Evolutionary conservation across 2,329 filamentous ascomycete species (phyloP), one percentile per base, ranked within the genome.

Genomic region (Fusarium nurragi): DNA sequence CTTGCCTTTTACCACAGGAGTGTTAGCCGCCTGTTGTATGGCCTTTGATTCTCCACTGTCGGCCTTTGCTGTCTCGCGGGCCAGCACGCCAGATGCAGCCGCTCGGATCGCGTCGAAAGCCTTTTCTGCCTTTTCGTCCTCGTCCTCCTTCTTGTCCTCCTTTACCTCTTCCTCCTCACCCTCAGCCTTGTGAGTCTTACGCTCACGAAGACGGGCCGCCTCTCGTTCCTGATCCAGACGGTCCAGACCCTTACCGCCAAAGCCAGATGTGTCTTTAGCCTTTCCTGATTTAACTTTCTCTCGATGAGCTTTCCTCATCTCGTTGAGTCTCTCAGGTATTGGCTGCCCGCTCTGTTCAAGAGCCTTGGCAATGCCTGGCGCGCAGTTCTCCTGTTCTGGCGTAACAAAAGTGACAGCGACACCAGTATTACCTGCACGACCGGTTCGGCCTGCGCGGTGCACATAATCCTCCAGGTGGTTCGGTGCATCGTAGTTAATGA

Each of bases 381-480:
- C 91, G 73, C 92, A 97, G 65, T 92, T 92, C 74, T 97, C 94
- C 76, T 99, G 94, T 43, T 96, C 92, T 38, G 92, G 90, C 0
- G 93, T 96, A 57, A 99, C 83, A 74, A 98, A 97, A 0, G 95
- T 99, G 47, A 99, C 92, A 0, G 95, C 95, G 36, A 93, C 97
- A 64, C 95, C 95, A 21, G 88, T 97, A 73, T 97, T 97, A 37
- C 95, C 95, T 41, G 95, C 95, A 74, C 95, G 90, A 12, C 95
- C 95, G 9, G 95, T 98, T 71, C 95, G 92, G 44, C 95, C 95
- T 53, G 92, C 93, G 64, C 95, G 90, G 76, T 97, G 95, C 37
- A 98, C 94, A 73, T 98, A 98, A 74, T 98, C 95, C 78, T 99
- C 95, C 62, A 97, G 79, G 78, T 98, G 94, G 72, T 97, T 97